These are phyloP conservation scores for Candida sp. DNA, from an alignment of 1,139 yeast species.

Conservation along the genomic window DNA sequence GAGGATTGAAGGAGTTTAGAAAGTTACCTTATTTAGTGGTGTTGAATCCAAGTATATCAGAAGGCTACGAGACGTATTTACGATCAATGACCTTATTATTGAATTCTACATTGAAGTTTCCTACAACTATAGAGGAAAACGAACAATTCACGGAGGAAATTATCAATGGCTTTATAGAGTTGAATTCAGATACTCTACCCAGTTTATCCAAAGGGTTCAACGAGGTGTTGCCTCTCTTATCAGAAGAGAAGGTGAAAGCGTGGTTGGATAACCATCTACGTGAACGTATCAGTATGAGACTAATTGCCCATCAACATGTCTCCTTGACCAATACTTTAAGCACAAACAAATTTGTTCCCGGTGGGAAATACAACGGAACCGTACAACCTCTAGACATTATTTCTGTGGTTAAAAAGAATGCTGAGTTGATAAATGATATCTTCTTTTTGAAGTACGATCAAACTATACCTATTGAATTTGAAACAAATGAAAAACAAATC, in stretches of 20 bases:
- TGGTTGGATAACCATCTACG: constrained; percentile 77
- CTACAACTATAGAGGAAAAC: constrained; percentile 53
- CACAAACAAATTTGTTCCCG: constrained; percentile 19
- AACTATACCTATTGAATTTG: constrained; percentile 57
- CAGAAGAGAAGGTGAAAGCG: constrained; percentile 47
- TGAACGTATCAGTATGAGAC: constrained; percentile 82
- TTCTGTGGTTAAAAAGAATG: constrained; percentile 57
- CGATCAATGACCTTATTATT: constrained; percentile 65
- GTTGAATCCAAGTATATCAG: constrained; percentile 86
- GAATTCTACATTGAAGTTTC: constrained; percentile 33
- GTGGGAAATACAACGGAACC: constrained; percentile 63
- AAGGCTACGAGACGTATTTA: constrained; percentile 70
- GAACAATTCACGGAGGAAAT: constrained; percentile 42
- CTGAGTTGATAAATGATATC: constrained; percentile 77
- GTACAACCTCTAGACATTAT: constrained; percentile 63
- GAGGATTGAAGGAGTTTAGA: constrained; percentile 65
- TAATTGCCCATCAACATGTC: constrained; percentile 83
- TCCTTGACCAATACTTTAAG: constrained; percentile 44
- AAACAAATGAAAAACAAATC: constrained; percentile 29
- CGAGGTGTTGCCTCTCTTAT: constrained; percentile 60
- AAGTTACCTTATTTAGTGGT: constrained; percentile 79
- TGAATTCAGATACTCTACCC: constrained; percentile 83
- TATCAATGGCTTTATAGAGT: constrained; percentile 58
- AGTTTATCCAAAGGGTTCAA: constrained; percentile 77
- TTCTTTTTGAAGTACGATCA: constrained; percentile 80